Evolutionary conservation across 2,329 filamentous ascomycete species (phyloP), one percentile per base, ranked within the genome.

Genomic region (Sclerotinia trifoliorum): DNA sequence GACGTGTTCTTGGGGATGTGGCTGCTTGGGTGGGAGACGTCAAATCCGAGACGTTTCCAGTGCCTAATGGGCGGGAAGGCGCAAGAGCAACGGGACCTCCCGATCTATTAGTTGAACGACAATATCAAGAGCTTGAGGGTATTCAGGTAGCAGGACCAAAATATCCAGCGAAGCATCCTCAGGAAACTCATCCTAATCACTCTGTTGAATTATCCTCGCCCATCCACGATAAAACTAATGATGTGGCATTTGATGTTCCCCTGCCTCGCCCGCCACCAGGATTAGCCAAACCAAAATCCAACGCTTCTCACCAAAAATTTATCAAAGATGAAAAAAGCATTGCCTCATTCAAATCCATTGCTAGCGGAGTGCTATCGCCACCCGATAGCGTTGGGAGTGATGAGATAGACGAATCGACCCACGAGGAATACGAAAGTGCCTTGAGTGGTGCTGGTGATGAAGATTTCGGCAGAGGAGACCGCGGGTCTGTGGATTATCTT

Each of bases 341-440:
- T 17, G 56, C 65, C 7, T 67, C 65, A 24, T 67, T 67, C 46
- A 52, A 67, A n/a, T 29, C 65, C 10, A 62, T 67, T 19, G 46
- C 55, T 19, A 62, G 55, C 56, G 56, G 44, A 29, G 55, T 60
- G 7, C n/a, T 51, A 49, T 62, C 65, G 11, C 65, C 48, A 39
- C 65, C 56, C 6, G 29, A 44, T 29, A 67, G 65, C n/a, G 32
- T 52, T 61, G 42, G 19, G 24, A 66, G 65, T 42, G 65, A 66
- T 21, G 52, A 66, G 10, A 54, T 60, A 42, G 55, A 61, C 10
- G 65, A 61, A 17, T 61, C 55, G 17, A 60, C 57, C 35, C 46
- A 49, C 19, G 65, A 67, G 32, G 65, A 67, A 52, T 67, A 67
- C n/a, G 65, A 60, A 39, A 67, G 55, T 62, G 60, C 60, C 8